Evolutionary conservation across 2,329 filamentous ascomycete species (phyloP), one percentile per base, ranked within the genome.

Genomic region (Stachybotrys chartarum): DNA sequence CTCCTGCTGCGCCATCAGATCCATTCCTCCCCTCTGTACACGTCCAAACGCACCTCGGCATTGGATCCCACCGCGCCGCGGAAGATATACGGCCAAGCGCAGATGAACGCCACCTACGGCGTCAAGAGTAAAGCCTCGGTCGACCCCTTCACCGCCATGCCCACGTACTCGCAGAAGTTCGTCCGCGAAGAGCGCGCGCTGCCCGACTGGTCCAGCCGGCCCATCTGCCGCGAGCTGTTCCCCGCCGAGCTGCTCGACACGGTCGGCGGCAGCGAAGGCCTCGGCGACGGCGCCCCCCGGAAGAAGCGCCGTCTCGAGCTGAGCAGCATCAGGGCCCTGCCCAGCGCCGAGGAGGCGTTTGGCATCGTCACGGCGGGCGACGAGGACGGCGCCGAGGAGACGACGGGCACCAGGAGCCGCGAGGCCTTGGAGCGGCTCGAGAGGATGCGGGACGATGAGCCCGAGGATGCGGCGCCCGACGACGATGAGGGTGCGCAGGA

Each of bases 81-180:
- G 53, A 74, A 70, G 58, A 69, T 63, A 65, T 84, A 84, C 68
- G 80, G 80, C 60, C 80, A 82, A 63, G 74, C 78, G n/a, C 81
- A 84, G 68, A 70, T 78, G 64, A 84, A 84, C 68, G 76, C 77
- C 59, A 77, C 76, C 54, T 84, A 79, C 69, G 78, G 75, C 58
- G 69, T 78, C 61, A 77, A 76, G 66, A 82, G 72, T 69, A 80
- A 78, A 61, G 80, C 80, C 44, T 81, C 78, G 12, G 62, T 79
- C 52, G 81, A 84, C 65, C 80, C 81, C 18, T 85, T 85, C 66
- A 76, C 73, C n/a, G 73, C 78, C 46, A 76, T 84, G 55, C 80
- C 79, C n/a, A 78, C 78, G 57, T 84, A 82, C 70, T 81, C 78
- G 48, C 75, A 82, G 61, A 75, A 76, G 56, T 83, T 84, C 63